phyloP scores from a whole-genome alignment of 768 basidiomycete species.

The Asterophora parasitica region DNA sequence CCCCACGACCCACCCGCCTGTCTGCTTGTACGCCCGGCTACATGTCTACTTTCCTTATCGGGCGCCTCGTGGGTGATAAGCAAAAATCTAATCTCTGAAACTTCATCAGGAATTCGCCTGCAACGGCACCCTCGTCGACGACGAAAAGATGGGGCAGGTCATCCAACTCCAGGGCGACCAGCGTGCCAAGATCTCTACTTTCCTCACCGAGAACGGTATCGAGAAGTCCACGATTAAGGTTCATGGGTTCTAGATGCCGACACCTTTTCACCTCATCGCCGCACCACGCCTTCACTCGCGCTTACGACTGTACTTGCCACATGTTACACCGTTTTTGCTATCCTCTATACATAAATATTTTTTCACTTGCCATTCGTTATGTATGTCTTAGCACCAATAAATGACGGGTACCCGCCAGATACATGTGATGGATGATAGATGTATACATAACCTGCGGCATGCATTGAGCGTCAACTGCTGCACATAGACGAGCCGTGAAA shows the following conservation, averaged over 20 bases:
- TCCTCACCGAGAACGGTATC: constrained; percentile 82
- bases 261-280: constrained; percentile 4
- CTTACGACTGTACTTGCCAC: not conserved
- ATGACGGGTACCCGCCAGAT: constrained; percentile 8
- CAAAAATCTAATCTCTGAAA: constrained; percentile 3
- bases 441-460: not conserved
- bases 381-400: constrained; percentile 23
- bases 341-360: constrained; percentile 17
- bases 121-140: constrained; percentile 95
- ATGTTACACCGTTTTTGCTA: constrained; percentile 3
- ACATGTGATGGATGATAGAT: not conserved
- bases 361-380: constrained; percentile 18
- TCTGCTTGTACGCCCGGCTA: no score
- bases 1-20: constrained; percentile 5
- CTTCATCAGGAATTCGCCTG: constrained; percentile 85
- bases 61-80: not conserved
- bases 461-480: not conserved
- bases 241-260: constrained; percentile 69
- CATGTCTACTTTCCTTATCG: not conserved
- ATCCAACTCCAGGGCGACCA: constrained; percentile 99
- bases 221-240: constrained; percentile 76
- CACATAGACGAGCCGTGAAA: constrained; percentile 14
- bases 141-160: constrained; percentile 94
- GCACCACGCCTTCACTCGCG: not conserved
- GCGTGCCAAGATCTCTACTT: constrained; percentile 81